These are phyloP conservation scores for Diaporthe destruens DNA, from an alignment of 2,329 filamentous ascomycete genomes.

Conservation along the genomic window DNA sequence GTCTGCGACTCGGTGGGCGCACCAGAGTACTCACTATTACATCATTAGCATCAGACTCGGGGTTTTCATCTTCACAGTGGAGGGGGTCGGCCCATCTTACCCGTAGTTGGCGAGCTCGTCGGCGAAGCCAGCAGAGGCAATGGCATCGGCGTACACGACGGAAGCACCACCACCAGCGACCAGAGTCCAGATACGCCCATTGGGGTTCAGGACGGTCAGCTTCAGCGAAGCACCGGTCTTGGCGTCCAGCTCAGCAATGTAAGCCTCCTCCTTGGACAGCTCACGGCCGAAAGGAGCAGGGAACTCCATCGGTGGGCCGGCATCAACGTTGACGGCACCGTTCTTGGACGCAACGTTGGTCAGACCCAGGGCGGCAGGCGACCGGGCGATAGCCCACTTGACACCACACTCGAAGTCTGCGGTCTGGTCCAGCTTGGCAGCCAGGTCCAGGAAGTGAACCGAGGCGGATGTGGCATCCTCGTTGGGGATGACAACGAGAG, in stretches of 20 bases:
- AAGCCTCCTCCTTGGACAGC: slow-evolving; percentile 98
- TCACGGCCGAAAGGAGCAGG: slow-evolving; percentile 98
- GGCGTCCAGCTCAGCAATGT: slow-evolving; percentile 98
- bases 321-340: slow-evolving; percentile 90
- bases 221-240: slow-evolving; percentile 99
- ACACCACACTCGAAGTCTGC: slow-evolving; percentile 99
- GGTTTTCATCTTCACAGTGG: not conserved
- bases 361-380: slow-evolving; percentile 88
- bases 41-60: slow-evolving; percentile 11
- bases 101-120: slow-evolving; percentile 98
- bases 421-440: slow-evolving; percentile 98
- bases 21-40: slow-evolving; percentile 89
- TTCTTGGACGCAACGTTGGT: slow-evolving; percentile 73
- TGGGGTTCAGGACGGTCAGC: slow-evolving; percentile 93
- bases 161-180: slow-evolving; percentile 99
- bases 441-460: slow-evolving; percentile 98
- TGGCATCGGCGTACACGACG: slow-evolving; percentile 98
- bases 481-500: slow-evolving; percentile 97
- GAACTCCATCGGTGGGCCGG: slow-evolving; percentile 98
- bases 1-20: slow-evolving; percentile 99
- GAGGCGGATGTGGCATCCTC: slow-evolving; percentile 90
- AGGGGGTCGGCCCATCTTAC: slow-evolving; percentile 11
- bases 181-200: slow-evolving; percentile 95
- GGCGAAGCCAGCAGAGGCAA: slow-evolving; percentile 94
- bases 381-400: slow-evolving; percentile 98